These are phyloP conservation scores for Paraconiothyrium sp. DNA, from an alignment of 2,329 filamentous ascomycete genomes.

Conservation along the genomic window DNA sequence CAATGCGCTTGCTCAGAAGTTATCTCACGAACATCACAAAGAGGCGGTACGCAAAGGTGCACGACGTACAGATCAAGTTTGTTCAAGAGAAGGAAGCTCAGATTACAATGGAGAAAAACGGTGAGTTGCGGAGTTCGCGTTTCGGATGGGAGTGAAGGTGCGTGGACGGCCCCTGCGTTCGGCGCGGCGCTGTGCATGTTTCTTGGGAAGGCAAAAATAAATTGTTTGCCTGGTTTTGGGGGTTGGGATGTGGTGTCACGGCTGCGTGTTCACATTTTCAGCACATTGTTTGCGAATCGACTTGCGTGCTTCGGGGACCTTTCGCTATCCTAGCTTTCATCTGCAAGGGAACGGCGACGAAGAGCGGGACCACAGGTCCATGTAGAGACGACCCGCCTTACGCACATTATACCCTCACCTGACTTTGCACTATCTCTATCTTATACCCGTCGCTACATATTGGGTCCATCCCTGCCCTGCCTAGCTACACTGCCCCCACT, in stretches of 20 bases:
- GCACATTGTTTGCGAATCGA: background rate
- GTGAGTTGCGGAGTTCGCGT: conserved; percentile 21
- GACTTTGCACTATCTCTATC: background rate
- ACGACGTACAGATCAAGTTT: conserved; percentile 35
- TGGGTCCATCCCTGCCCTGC: background rate
- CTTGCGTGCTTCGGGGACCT: background rate
- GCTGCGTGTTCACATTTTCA: background rate
- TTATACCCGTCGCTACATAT: conserved; percentile 5
- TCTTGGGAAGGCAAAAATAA: background rate
- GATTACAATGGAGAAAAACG: conserved; percentile 30
- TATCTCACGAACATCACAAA: conserved; percentile 4
- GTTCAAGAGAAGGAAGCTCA: conserved; percentile 16
- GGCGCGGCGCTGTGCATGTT: background rate
- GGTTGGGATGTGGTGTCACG: background rate
- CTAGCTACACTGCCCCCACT: conserved; percentile 11
- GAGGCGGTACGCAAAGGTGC: conserved; percentile 40
- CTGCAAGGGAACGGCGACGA: background rate
- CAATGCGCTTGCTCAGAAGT: conserved; percentile 5
- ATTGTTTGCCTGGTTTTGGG: background rate
- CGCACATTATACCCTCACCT: background rate
- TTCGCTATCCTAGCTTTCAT: too few relatives aligned
- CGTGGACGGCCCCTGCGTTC: background rate
- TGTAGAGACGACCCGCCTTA: background rate
- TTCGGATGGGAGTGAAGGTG: background rate
- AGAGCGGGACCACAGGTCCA: too few relatives aligned